These are phyloP conservation scores for Apiotrichum gracile DNA, from an alignment of 1,284 basidiomycete genomes.

Conservation along the genomic window DNA sequence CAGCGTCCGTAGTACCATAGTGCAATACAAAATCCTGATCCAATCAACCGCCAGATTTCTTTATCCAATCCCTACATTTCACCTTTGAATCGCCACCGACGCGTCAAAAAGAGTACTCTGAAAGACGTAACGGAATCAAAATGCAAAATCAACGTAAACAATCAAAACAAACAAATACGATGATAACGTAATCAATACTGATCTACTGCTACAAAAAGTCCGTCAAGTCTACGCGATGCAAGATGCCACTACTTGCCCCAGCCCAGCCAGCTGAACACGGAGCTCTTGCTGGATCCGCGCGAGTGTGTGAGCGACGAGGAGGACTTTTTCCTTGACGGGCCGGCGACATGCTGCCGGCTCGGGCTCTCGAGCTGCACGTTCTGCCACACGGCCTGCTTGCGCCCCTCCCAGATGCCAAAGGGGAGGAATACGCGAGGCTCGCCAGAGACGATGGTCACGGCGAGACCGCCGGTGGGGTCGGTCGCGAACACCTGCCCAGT, in stretches of 20 bases:
- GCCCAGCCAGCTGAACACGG: constrained; percentile 13
- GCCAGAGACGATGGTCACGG: constrained; percentile 31
- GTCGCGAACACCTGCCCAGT: constrained; percentile 53
- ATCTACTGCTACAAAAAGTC: no score
- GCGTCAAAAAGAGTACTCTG: no score
- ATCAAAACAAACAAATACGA: no score
- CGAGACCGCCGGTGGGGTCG: constrained; percentile 49
- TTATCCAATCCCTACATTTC: no score
- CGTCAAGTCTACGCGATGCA: no score
- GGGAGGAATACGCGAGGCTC: constrained; percentile 42
- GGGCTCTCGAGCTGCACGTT: neutral
- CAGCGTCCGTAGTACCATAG: no score
- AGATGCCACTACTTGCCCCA: constrained; percentile 7
- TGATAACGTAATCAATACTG: no score
- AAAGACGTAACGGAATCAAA: no score
- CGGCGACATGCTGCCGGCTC: neutral
- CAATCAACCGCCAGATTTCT: no score
- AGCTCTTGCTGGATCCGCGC: constrained; percentile 10
- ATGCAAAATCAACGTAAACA: no score
- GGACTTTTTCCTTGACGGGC: neutral
- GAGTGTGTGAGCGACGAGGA: constrained; percentile 2
- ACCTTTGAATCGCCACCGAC: no score
- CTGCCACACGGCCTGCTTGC: constrained; percentile 11
- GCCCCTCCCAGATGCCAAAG: constrained; percentile 17
- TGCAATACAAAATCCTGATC: no score